Evolutionary conservation across 441 rosid genomes (phyloP).

Genomic region (Adansonia gregorii): DNA sequence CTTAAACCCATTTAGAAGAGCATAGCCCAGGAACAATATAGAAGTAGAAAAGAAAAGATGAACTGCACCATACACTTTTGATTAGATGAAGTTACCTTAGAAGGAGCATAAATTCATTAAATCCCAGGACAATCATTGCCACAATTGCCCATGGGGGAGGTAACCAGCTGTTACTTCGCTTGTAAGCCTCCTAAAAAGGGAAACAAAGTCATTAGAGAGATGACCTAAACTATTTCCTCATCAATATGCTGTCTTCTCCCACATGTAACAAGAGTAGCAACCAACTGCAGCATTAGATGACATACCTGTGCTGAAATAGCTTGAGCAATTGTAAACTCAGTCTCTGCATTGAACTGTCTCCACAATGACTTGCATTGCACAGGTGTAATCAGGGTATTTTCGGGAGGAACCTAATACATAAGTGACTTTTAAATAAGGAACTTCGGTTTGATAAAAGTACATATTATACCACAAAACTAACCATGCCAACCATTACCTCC

Average conservation of each 20-base stretch:
- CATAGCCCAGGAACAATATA: not conserved
- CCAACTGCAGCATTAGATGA: not conserved
- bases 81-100: conserved; percentile 51
- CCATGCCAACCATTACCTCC: conserved; percentile 50
- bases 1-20: not conserved
- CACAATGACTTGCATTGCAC: conserved; percentile 76
- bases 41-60: conserved; percentile 11
- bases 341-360: conserved; percentile 82
- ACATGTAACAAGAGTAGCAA: not conserved
- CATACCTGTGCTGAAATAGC: conserved; percentile 83
- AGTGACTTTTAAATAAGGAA: conserved; percentile 28
- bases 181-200: conserved; percentile 71
- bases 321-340: conserved; percentile 71
- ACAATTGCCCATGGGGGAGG: conserved; percentile 89
- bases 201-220: conserved; percentile 20
- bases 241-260: not conserved
- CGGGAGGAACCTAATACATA: conserved; percentile 55
- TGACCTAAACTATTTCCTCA: not conserved
- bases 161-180: conserved; percentile 69
- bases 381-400: conserved; percentile 65
- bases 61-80: conserved; percentile 7
- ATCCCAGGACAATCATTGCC: conserved; percentile 77
- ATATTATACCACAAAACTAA: not conserved
- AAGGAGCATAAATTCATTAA: conserved; percentile 80
- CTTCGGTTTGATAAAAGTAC: not conserved